Conservation (phyloP, 2,329 filamentous ascomycete species). For the Colletotrichum aenigma region DNA sequence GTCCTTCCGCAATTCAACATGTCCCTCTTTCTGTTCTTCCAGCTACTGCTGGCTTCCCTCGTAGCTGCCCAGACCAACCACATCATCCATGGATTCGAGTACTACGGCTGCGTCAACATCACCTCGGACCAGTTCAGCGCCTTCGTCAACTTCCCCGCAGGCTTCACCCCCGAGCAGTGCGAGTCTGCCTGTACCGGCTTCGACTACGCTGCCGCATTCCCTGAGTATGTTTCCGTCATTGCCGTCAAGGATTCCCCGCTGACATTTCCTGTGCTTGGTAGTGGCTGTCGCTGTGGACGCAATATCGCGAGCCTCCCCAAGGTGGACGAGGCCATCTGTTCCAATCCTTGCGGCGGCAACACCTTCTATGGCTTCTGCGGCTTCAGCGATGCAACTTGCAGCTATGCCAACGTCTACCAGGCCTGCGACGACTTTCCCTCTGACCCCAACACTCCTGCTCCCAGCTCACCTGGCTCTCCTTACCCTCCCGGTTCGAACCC, state of each 20-base stretch:
- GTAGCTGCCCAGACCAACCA: constrained; percentile 1
- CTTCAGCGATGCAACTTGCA: background rate
- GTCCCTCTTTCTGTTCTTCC: background rate
- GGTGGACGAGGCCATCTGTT: constrained; percentile 8
- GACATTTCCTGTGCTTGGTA: background rate
- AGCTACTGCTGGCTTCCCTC: constrained; percentile 1
- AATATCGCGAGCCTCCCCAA: background rate
- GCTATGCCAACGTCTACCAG: constrained; percentile 7
- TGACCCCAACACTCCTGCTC: background rate
- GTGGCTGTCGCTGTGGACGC: constrained; percentile 15
- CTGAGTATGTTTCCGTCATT: background rate
- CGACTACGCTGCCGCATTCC: constrained; percentile 8
- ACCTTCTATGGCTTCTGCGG: background rate
- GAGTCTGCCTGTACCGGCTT: constrained; percentile 14
- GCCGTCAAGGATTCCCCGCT: background rate
- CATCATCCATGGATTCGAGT: constrained; percentile 8
- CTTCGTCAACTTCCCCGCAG: background rate
- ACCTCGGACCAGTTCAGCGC: background rate
- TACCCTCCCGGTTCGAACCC: background rate
- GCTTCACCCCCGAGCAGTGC: constrained; percentile 16
- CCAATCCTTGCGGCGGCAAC: background rate
- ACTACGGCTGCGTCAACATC: constrained; percentile 15
- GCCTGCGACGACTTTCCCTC: background rate
- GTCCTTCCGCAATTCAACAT: background rate
- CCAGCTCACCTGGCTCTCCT: background rate